phyloP scores from a whole-genome alignment of 1,139 yeast species.

The Yamadazyma buinensis region DNA sequence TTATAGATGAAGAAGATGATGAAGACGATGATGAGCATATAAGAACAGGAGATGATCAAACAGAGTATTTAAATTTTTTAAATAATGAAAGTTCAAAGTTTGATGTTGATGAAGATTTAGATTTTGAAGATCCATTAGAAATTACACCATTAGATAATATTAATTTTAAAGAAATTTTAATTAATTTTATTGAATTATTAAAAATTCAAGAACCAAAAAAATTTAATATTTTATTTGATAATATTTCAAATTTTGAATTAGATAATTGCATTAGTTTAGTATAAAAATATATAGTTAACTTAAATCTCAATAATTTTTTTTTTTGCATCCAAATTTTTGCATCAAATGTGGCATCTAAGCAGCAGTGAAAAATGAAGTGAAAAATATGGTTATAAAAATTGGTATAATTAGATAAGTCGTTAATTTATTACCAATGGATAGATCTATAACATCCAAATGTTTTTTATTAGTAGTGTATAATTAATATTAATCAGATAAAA shows the following conservation, averaged over 20 bases:
- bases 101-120: slow-evolving; percentile 65
- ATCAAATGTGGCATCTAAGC: too few relatives aligned
- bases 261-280: slow-evolving; percentile 2
- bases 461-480: too few relatives aligned
- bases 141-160: slow-evolving; percentile 74
- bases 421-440: too few relatives aligned
- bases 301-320: not conserved
- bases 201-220: slow-evolving; percentile 12
- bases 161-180: slow-evolving; percentile 47
- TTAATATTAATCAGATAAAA: too few relatives aligned
- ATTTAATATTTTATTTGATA: slow-evolving; percentile 15
- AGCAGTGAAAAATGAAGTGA: too few relatives aligned
- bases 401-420: too few relatives aligned
- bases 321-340: not conserved
- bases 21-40: slow-evolving; percentile 35
- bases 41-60: slow-evolving; percentile 26
- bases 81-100: slow-evolving; percentile 54
- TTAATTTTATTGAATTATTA: slow-evolving; percentile 15
- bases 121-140: slow-evolving; percentile 78
- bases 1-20: slow-evolving; percentile 31
- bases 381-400: too few relatives aligned
- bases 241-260: slow-evolving; percentile 5
- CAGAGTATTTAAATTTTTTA: slow-evolving; percentile 36
- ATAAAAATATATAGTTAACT: not conserved
- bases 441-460: not conserved